These are phyloP conservation scores for Vanrija sp. DNA, from an alignment of 1,284 basidiomycete species.

Conservation along the genomic window DNA sequence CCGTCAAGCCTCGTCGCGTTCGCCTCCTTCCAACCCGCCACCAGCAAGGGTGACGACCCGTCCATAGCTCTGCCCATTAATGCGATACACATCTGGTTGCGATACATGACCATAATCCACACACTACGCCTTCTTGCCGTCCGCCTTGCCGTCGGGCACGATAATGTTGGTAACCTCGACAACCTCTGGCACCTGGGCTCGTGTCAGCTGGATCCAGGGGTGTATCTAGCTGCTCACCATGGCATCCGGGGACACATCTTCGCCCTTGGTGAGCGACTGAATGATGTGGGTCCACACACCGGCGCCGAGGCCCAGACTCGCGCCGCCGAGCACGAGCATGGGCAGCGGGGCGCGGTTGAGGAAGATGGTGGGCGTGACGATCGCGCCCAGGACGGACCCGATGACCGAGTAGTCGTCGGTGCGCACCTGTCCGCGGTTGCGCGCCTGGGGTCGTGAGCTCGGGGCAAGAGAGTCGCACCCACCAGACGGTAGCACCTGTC, in stretches of 20 bases:
- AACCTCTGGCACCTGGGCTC: neutral
- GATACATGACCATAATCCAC: no score
- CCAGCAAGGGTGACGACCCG: no score
- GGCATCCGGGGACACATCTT: constrained; percentile 33
- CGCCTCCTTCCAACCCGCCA: no score
- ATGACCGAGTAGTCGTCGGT: constrained; percentile 47
- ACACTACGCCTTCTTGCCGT: no score
- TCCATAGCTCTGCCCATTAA: no score
- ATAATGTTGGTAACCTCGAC: neutral
- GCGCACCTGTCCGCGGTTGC: constrained; percentile 33
- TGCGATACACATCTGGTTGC: no score
- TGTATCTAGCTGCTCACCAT: constrained; percentile 29
- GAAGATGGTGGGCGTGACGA: constrained; percentile 43
- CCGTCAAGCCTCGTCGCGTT: no score
- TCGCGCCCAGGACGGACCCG: constrained; percentile 35
- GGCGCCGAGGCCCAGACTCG: constrained; percentile 38
- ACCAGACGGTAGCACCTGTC: constrained; percentile 37
- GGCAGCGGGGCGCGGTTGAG: constrained; percentile 36
- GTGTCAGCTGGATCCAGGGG: no score
- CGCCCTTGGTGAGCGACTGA: constrained; percentile 30
- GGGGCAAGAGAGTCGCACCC: constrained; percentile 13
- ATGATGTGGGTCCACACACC: constrained; percentile 39
- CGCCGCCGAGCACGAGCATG: constrained; percentile 39
- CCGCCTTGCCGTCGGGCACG: neutral
- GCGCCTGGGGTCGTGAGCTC: constrained; percentile 16